Evolutionary conservation across 495 filamentous ascomycete genomes (phyloP).

Genomic region (Lophium mytilinum): DNA sequence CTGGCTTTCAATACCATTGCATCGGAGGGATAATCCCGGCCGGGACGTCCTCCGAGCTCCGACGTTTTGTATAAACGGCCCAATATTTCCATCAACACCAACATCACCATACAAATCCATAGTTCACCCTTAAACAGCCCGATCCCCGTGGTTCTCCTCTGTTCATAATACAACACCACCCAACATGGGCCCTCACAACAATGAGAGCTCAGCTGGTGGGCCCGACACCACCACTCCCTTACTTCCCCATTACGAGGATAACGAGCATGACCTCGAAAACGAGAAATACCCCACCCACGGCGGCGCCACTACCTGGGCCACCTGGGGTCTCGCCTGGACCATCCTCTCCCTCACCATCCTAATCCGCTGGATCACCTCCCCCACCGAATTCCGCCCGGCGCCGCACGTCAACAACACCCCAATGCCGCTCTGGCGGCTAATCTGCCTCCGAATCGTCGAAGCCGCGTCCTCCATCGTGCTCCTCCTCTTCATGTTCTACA

Average conservation of each 20-base stretch:
- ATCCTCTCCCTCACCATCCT: background rate
- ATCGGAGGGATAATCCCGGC: too few species aligned
- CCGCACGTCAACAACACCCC: background rate
- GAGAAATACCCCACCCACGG: background rate
- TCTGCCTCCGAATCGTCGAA: background rate
- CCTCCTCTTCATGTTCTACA: background rate
- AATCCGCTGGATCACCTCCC: background rate
- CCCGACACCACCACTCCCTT: background rate
- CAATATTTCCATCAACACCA: too few species aligned
- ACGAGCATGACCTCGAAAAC: background rate
- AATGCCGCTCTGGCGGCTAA: background rate
- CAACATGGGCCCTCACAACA: background rate
- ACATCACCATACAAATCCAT: too few species aligned
- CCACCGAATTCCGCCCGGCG: background rate
- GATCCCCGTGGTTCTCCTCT: too few species aligned
- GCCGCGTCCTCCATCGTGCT: background rate
- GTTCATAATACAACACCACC: background rate
- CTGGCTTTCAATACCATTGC: too few species aligned
- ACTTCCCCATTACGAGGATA: background rate
- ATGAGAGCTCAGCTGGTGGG: background rate
- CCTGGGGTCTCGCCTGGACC: background rate
- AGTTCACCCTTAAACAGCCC: too few species aligned
- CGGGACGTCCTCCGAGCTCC: too few species aligned
- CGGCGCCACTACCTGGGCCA: background rate
- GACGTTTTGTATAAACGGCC: too few species aligned